Evolutionary conservation across 139 green algal genomes (phyloP).

Genomic region (Picochlorum costavermella): DNA sequence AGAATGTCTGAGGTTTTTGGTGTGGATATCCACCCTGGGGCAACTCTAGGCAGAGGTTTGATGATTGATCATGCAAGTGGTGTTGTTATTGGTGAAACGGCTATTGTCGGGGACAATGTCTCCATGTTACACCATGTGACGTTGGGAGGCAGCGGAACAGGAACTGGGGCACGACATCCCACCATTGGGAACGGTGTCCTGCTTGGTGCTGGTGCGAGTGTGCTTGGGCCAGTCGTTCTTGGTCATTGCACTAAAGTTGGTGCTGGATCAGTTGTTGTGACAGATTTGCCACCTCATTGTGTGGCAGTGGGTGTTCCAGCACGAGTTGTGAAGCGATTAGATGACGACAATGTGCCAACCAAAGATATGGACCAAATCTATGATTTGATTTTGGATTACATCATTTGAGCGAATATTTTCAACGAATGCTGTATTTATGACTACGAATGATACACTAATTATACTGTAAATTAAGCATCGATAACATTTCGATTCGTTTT

Average conservation of each 20-base stretch:
- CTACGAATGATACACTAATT: too few species aligned
- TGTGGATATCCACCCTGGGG: conserved; percentile 94
- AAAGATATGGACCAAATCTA: conserved; percentile 70
- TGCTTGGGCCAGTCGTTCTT: conserved; percentile 70
- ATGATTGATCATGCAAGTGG: conserved; percentile 86
- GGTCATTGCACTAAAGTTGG: conserved; percentile 76
- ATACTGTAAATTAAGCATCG: too few species aligned
- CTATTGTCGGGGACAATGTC: conserved; percentile 85
- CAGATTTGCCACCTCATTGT: conserved; percentile 62
- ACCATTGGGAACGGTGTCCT: conserved; percentile 78
- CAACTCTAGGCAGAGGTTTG: conserved; percentile 81
- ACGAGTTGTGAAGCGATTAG: conserved; percentile 53
- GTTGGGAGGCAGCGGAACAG: conserved; percentile 77
- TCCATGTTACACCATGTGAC: conserved; percentile 94
- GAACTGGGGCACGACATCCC: conserved; percentile 56
- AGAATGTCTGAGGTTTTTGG: conserved; percentile 66
- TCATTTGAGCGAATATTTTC: conserved; percentile 43
- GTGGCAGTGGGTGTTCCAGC: conserved; percentile 86
- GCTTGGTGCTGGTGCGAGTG: conserved; percentile 73
- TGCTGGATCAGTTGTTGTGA: conserved; percentile 76
- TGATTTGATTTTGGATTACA: conserved; percentile 66
- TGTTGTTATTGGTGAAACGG: conserved; percentile 92
- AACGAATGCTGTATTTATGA: too few species aligned
- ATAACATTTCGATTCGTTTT: too few species aligned
- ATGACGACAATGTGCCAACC: conserved; percentile 48